A percentile compares a stretch with the other conserved stretches of the same genome.
These are phyloP conservation scores for Kappamyces sp. DNA, from an alignment of 192 early-diverging fungal species.

Conservation along the genomic window DNA sequence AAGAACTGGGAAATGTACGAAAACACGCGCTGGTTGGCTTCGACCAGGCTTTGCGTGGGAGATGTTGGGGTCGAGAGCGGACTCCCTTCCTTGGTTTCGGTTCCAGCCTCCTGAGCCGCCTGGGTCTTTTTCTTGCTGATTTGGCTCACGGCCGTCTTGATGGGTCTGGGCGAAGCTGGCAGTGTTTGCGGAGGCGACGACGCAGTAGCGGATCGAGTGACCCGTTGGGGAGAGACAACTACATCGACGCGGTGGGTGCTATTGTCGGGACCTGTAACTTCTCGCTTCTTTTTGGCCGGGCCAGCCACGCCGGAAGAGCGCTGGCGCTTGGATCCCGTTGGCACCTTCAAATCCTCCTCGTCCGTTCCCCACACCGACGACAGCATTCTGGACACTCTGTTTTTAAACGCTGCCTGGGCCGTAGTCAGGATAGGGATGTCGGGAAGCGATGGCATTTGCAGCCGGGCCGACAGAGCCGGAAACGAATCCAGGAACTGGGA, in stretches of 20 bases:
- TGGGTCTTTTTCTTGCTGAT: no score
- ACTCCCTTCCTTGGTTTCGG: no score
- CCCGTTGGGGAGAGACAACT: no score
- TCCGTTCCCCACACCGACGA: not conserved
- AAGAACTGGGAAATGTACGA: not conserved
- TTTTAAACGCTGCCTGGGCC: slow-evolving; percentile 5
- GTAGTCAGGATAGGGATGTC: slow-evolving; percentile 9
- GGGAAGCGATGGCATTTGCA: slow-evolving; percentile 14
- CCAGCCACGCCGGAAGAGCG: not conserved
- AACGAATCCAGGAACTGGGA: not conserved
- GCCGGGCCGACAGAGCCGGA: slow-evolving; percentile 5
- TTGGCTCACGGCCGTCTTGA: no score
- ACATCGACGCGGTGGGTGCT: no score
- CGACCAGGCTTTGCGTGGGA: no score
- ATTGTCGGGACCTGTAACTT: not conserved
- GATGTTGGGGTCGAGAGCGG: no score
- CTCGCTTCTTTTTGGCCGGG: slow-evolving; percentile 9
- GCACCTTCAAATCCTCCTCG: not conserved
- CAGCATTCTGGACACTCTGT: not conserved
- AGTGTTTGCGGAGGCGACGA: no score
- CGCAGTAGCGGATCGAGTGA: no score
- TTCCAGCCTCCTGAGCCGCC: no score
- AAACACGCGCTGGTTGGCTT: not conserved
- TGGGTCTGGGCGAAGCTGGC: no score
- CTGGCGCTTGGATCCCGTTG: slow-evolving; percentile 2